These are phyloP conservation scores for Xylariales sp. DNA, from an alignment of 2,329 filamentous ascomycete species.

Conservation along the genomic window DNA sequence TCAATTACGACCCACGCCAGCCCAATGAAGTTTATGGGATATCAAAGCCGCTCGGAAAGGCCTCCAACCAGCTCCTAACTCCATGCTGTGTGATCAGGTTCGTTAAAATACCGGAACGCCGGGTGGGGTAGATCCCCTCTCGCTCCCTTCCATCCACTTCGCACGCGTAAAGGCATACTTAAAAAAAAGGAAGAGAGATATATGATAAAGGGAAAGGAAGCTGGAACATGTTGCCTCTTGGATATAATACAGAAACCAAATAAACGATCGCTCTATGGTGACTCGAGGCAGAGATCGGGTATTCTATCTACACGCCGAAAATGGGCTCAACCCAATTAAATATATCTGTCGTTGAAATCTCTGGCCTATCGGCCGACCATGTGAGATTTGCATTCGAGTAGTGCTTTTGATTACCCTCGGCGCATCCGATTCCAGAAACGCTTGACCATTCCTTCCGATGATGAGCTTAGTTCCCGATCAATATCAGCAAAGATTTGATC, in stretches of 20 bases:
- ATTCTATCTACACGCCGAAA: slow-evolving; percentile 1
- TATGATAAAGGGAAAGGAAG: slow-evolving; percentile 16
- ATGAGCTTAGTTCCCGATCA: slow-evolving; percentile 60
- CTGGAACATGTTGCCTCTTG: slow-evolving; percentile 23
- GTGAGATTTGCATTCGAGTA: not conserved
- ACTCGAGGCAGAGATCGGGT: slow-evolving; percentile 15
- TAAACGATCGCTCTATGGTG: slow-evolving; percentile 17
- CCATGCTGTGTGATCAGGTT: slow-evolving; percentile 44
- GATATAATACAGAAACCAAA: slow-evolving; percentile 36
- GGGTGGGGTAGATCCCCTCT: slow-evolving; percentile 8
- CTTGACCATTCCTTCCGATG: slow-evolving; percentile 65
- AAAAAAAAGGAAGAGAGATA: slow-evolving; percentile 23
- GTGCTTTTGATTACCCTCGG: slow-evolving; percentile 47
- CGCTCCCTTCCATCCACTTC: slow-evolving; percentile 12
- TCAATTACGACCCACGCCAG: slow-evolving; percentile 10
- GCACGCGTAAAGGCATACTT: slow-evolving; percentile 8
- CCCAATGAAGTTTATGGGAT: slow-evolving; percentile 11
- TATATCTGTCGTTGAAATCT: slow-evolving; percentile 11
- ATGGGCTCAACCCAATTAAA: slow-evolving; percentile 2
- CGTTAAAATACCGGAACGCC: slow-evolving; percentile 36
- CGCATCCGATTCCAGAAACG: slow-evolving; percentile 73
- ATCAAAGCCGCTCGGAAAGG: slow-evolving; percentile 30
- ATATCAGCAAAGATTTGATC: slow-evolving; percentile 65
- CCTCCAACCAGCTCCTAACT: slow-evolving; percentile 41
- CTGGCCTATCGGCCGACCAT: not conserved